Evolutionary conservation across 2,329 filamentous ascomycete species (phyloP).

Genomic region (Trichoderma lentiforme): DNA sequence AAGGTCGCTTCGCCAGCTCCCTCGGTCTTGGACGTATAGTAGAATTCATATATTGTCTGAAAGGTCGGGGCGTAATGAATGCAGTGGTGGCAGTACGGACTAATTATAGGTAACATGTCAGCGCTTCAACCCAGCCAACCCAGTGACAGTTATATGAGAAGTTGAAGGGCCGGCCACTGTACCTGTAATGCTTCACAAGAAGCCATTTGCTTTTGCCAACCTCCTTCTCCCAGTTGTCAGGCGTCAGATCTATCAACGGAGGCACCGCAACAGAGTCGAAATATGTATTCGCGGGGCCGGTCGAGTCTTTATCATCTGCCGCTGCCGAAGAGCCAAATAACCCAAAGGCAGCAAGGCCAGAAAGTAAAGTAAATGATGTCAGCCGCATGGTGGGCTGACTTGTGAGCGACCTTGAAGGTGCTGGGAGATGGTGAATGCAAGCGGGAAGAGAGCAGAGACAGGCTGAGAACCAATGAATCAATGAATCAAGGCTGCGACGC

Average conservation of each 20-base stretch:
- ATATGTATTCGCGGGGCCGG: conserved; percentile 45
- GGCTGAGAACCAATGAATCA: background rate
- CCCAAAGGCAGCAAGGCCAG: conserved; percentile 37
- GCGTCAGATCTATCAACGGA: conserved; percentile 58
- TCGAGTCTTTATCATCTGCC: conserved; percentile 29
- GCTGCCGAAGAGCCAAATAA: conserved; percentile 17
- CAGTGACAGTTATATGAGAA: background rate
- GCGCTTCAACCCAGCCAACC: conserved; percentile 18
- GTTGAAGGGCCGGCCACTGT: conserved; percentile 19
- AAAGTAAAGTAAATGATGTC: conserved; percentile 44
- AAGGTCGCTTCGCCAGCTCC: conserved; percentile 60
- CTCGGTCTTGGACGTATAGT: conserved; percentile 76
- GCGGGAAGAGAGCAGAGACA: background rate
- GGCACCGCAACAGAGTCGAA: conserved; percentile 69
- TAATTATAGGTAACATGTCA: conserved; percentile 33
- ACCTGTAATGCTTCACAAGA: conserved; percentile 68
- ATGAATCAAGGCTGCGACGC: background rate
- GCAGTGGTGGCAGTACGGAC: conserved; percentile 69
- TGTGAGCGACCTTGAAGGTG: background rate
- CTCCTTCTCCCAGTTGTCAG: conserved; percentile 55
- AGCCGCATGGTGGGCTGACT: conserved; percentile 31
- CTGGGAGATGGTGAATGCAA: background rate
- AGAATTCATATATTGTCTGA: conserved; percentile 94
- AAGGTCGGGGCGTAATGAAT: conserved; percentile 75
- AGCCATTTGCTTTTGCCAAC: conserved; percentile 52